Base-by-base conservation (phyloP, 768 basidiomycete genomes). In the Boletus sp. region DNA sequence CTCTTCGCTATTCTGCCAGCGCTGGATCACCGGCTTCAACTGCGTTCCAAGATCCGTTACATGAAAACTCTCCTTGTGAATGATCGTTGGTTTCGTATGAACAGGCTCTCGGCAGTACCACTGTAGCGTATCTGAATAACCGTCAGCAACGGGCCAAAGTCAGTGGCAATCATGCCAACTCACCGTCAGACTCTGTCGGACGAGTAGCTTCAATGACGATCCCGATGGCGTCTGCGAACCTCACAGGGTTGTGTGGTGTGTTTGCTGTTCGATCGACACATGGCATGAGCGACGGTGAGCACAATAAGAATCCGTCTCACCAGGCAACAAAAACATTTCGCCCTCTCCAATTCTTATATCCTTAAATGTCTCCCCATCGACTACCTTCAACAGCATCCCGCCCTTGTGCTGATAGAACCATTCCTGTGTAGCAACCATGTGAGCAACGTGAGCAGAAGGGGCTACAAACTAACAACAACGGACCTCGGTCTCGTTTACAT, bases 371-470 rank as follows among this genome's bases (percentile, higher is more conserved):
- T 82, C 85, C 7, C 84, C 90, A 48, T 93, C 91, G 15, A 97
- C 87, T 1, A 92, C 87, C 57, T 90, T 86, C 20, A 99, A 78
- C 2, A 92, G 76, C 94, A 98, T 98, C 2, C 81, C 84, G 3
- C 96, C 96, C 71, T 94, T 94, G 77, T 95, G 80, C 69, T 99
- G 96, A 73, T 94, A 98, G 73, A 98, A 98, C 95, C 94, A 98
- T 74, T 98, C 96, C 89, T 93, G 15, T 11, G 42, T 40, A 44
- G 6, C 40, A 29, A 2, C 15, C 35, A 15, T 7, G 5, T 64
- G 50, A 59, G 32, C 14, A 5, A 30, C 4, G 6, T 39, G 18
- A 3, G 11, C 4, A 36, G 28, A 33, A 18, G 12, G 15, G 33
- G 60, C 29, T 28, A 20, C 15, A n/a, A 8, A 12, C 28, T 30